A percentile compares a stretch with the other conserved stretches of the same genome.
Evolutionary conservation across 1,284 basidiomycete species (phyloP).

Genomic region (Ganoderma meredithae): DNA sequence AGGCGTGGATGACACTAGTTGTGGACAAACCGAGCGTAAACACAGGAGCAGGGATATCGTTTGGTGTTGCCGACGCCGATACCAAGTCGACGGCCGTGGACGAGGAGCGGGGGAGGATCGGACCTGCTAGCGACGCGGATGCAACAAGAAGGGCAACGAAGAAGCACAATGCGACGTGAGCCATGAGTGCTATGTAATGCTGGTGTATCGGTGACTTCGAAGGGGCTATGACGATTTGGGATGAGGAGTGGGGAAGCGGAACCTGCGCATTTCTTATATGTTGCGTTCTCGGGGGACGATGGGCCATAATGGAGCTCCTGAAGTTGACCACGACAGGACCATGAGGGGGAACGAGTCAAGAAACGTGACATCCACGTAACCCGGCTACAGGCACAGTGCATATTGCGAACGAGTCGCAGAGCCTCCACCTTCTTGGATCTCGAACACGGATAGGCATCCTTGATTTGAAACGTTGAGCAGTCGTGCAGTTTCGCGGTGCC

Average conservation of each 20-base stretch:
- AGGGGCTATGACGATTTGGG: not conserved
- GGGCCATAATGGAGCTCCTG: not conserved
- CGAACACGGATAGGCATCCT: not conserved
- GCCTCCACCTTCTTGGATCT: not conserved
- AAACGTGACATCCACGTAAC: conserved; percentile 3
- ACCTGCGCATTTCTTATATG: not conserved
- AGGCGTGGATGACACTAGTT: too few species aligned
- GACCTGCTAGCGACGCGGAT: not conserved
- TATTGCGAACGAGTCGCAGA: not conserved
- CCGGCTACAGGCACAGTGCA: not conserved
- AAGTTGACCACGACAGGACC: not conserved
- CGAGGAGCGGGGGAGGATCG: not conserved
- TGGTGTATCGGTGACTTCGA: not conserved
- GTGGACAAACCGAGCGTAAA: too few species aligned
- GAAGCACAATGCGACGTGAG: not conserved
- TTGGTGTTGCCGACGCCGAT: not conserved
- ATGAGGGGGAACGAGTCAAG: not conserved
- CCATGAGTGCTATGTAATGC: not conserved
- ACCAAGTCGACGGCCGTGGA: not conserved
- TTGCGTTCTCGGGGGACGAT: not conserved
- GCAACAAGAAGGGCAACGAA: not conserved
- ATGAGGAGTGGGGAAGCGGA: not conserved
- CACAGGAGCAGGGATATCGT: too few species aligned
- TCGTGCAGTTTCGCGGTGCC: not conserved
- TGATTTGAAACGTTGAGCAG: not conserved